phyloP scores from a whole-genome alignment of 108 stramenopile genomes.

The Pseudonitzschia delicatissima region DNA sequence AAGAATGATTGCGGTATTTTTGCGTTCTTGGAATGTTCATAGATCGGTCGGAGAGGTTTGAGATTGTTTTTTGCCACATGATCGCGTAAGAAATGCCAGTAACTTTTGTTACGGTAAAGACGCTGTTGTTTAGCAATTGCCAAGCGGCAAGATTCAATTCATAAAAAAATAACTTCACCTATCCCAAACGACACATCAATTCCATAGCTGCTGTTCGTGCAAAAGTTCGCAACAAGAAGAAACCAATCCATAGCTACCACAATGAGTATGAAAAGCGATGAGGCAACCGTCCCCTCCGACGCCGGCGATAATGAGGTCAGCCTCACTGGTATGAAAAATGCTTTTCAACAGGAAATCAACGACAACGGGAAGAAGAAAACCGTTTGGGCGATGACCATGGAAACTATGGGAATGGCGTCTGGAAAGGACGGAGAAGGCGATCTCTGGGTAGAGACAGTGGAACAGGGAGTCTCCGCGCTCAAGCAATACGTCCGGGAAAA shows the following conservation, averaged over 20 bases:
- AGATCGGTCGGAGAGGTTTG: no score
- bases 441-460: slow-evolving; percentile 13
- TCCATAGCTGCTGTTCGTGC: slow-evolving; percentile 15
- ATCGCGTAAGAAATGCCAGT: no score
- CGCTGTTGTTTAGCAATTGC: no score
- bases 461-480: slow-evolving; percentile 9
- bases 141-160: no score
- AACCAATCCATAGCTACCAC: slow-evolving; percentile 4
- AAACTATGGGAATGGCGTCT: slow-evolving; percentile 29
- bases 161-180: no score
- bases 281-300: neutral
- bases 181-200: no score
- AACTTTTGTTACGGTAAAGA: no score
- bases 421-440: slow-evolving; percentile 17
- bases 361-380: neutral
- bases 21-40: no score
- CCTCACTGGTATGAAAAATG: neutral
- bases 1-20: no score
- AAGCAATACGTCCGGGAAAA: slow-evolving; percentile 10
- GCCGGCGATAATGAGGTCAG: neutral
- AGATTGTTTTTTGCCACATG: no score
- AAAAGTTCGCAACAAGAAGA: slow-evolving; percentile 10
- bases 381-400: slow-evolving; percentile 15
- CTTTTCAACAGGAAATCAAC: neutral
- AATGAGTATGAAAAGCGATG: neutral